These are phyloP conservation scores for Magnaporthales sp. DNA, from an alignment of 2,329 filamentous ascomycete genomes.

Conservation along the genomic window DNA sequence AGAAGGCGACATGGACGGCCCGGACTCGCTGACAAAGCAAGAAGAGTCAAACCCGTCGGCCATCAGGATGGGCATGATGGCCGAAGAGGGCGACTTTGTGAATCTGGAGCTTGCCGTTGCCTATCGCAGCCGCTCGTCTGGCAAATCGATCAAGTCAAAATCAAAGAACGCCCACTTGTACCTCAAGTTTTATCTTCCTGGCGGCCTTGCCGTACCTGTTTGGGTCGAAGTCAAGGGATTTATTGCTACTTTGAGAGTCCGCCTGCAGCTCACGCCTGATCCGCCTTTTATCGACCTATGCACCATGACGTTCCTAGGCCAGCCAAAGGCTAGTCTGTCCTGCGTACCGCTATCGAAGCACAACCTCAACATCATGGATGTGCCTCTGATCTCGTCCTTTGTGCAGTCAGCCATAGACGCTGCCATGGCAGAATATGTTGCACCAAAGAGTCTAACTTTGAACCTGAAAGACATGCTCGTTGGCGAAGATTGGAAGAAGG, in stretches of 20 bases:
- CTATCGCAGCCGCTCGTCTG: constrained; percentile 55
- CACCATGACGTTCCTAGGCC: constrained; percentile 65
- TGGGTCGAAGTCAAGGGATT: constrained; percentile 70
- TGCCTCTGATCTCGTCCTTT: constrained; percentile 66
- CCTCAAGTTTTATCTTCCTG: constrained; percentile 60
- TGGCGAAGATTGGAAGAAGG: constrained; percentile 72
- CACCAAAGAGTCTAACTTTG: constrained; percentile 64
- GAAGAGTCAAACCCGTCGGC: constrained; percentile 27
- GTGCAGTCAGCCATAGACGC: constrained; percentile 68
- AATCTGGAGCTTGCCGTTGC: constrained; percentile 70
- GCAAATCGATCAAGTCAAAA: constrained; percentile 50
- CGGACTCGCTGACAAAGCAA: constrained; percentile 18
- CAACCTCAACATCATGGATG: constrained; percentile 64
- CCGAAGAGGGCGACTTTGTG: constrained; percentile 68
- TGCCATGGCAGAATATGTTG: constrained; percentile 66
- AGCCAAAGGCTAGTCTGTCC: constrained; percentile 62
- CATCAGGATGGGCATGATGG: constrained; percentile 54
- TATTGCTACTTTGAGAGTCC: constrained; percentile 59
- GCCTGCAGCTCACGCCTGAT: constrained; percentile 66
- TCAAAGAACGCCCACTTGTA: constrained; percentile 66
- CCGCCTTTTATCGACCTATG: constrained; percentile 71
- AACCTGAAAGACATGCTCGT: constrained; percentile 71
- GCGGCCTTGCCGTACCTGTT: constrained; percentile 47
- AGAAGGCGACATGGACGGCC: constrained; percentile 16
- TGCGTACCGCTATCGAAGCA: constrained; percentile 63